Evolutionary conservation across 176 grass and related monocot species (phyloP), one percentile per base, ranked within the genome.

Genomic region (Tillandsia leiboldiana): DNA sequence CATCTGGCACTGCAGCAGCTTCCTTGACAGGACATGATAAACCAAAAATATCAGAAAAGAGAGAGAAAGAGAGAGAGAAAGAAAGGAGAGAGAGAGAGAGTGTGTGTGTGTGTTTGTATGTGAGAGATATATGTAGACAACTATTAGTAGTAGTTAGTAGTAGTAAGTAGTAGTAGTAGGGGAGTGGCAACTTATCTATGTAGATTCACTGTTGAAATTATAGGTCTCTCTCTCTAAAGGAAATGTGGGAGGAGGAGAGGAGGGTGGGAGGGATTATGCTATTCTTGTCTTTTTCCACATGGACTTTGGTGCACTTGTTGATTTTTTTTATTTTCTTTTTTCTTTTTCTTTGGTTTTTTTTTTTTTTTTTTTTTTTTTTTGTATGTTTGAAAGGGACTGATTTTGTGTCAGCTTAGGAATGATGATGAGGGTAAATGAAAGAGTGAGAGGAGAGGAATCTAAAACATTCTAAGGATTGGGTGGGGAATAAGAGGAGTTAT

Each of bases 1-100:
- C 82, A 84, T 83, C 83, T 86, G 85, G 70, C 53, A 71, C 78
- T 80, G 79, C 75, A 80, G 93, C 73, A 87, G 84, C 94, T 88
- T 99, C 89, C 79, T 81, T 93, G 86, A 93, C 82, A 93, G 94
- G 84, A 90, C 94, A 93, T 88, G 81, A 93, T 99, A 89, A 90
- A 84, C 85, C 84, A 99, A 90, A 85, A 90, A 87, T 73, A 89
- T 82, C 50, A 65, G 53, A 84, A 74, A 74, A 70, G 51, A 63
- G 72, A 67, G 80, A 53, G 73, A 69, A 77, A 42, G 33, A 42
- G 33, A 42, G 33, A 7, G 33, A 42, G 33, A 42, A 5, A 42
- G 33, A 42, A n/a, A n/a, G n/a, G 33, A 42, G 33, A 42, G 33
- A 42, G 33, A 42, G 29, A 5, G 29, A 0, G 29, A 3, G 29